Evolutionary conservation across 495 filamentous ascomycete genomes (phyloP).

Genomic region (Ramalina intermedia): DNA sequence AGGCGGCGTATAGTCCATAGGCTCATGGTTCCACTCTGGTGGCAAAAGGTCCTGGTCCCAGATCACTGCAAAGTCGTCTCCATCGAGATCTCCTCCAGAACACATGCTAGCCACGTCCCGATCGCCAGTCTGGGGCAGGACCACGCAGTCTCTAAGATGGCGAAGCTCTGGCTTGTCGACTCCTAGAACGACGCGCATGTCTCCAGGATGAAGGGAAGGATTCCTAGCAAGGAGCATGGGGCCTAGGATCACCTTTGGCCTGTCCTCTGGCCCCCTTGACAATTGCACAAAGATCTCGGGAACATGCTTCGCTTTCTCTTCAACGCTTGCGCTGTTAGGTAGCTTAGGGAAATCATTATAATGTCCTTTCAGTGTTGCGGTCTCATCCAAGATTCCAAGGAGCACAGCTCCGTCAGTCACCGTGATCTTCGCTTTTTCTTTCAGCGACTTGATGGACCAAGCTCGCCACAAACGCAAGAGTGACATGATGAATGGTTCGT

Average conservation of each 20-base stretch:
- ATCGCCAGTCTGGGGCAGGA: conserved; percentile 75
- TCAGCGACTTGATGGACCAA: conserved; percentile 73
- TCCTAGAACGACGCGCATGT: conserved; percentile 76
- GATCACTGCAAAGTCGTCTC: conserved; percentile 88
- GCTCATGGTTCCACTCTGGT: conserved; percentile 46
- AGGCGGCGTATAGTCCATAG: conserved; percentile 57
- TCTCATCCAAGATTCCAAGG: conserved; percentile 84
- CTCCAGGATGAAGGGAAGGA: conserved; percentile 86
- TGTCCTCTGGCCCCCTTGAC: conserved; percentile 30
- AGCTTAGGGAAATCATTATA: conserved; percentile 17
- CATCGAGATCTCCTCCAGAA: conserved; percentile 90
- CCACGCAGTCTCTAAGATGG: conserved; percentile 71
- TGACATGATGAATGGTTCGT: conserved; percentile 73
- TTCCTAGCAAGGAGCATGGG: conserved; percentile 80
- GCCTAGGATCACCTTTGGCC: conserved; percentile 56
- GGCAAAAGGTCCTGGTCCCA: conserved; percentile 77
- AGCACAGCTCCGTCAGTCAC: conserved; percentile 76
- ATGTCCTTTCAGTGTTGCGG: conserved; percentile 56
- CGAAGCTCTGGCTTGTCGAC: conserved; percentile 58
- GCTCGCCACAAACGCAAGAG: conserved; percentile 62
- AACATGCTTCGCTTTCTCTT: conserved; percentile 33
- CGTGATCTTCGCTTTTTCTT: conserved; percentile 80
- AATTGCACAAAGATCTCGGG: conserved; percentile 89
- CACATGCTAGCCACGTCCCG: conserved; percentile 83
- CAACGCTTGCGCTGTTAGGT: conserved; percentile 10